Evolutionary conservation across 192 early-diverging fungal species (phyloP), one percentile per base, ranked within the genome.

Genomic region (Gigaspora rosea): DNA sequence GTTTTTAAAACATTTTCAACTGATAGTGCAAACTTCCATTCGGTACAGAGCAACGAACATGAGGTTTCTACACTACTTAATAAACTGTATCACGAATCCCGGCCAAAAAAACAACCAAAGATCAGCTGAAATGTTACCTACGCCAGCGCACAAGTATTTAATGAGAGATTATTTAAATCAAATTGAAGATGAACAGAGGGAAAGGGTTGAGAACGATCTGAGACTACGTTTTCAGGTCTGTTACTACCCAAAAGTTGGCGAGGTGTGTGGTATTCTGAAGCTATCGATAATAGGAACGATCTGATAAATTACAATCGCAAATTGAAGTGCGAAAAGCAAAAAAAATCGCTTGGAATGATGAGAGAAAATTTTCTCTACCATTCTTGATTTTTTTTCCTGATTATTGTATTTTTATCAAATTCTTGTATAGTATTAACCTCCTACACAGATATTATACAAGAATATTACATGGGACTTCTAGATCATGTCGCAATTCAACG

Each of bases 221-320:
- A 75, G 46, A 35, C 59, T 32, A 15, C 58, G 46, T 41, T 75
- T 9, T 64, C 73, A 48, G 73, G 73, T n/a, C 73, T 59, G 16
- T 46, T 35, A 12, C 73, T 61, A 64, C 73, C 73, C 8, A 65
- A 56, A 63, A 76, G 75, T 12, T 76, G 75, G 75, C 51, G 13
- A 66, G 15, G n/a, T 33, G 49, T 22, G 15, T 65, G 73, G 73
- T 11, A 75, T 18, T 11, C 9, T 16, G 20, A 32, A 22, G 13
- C 13, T n/a, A n/a, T n/a, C 1, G 27, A 27, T 47, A 36, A 27
- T n/a, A 41, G 3, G 41, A 41, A 41, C 2, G 41, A 3, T 41
- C 4, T 41, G 36, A 50, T 36, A 35, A 56, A 36, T 36, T 35
- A 15, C 18, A 61, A 5, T 27, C 15, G 8, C 9, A 59, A 4